Evolutionary conservation across 2,329 filamentous ascomycete genomes (phyloP).

Genomic region (Xylaria arbuscula): DNA sequence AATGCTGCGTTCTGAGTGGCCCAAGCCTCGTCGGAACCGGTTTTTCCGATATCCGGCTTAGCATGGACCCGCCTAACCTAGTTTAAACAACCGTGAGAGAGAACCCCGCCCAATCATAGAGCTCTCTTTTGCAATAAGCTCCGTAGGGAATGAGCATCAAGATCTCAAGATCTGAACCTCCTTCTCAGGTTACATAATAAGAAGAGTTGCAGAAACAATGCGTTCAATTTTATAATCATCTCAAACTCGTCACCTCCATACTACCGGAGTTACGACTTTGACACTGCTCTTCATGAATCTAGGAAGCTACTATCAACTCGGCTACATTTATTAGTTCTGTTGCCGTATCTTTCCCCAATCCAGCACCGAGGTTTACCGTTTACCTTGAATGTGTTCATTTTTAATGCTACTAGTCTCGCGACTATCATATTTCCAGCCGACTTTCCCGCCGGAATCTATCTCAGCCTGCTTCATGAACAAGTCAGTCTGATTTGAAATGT

Average conservation of each 20-base stretch:
- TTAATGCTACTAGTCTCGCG: not conserved
- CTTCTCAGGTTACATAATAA: not conserved
- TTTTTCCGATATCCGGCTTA: slow-evolving; percentile 29
- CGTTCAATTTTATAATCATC: not conserved
- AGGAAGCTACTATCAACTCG: not conserved
- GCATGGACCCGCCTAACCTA: not conserved
- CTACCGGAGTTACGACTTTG: not conserved
- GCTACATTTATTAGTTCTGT: not conserved
- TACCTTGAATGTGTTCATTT: not conserved
- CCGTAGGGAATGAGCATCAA: not conserved
- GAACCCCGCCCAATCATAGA: slow-evolving; percentile 18
- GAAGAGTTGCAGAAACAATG: not conserved
- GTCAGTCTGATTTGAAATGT: not conserved
- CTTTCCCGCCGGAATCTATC: not conserved
- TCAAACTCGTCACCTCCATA: not conserved
- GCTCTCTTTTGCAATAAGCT: slow-evolving; percentile 9
- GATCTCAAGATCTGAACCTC: not conserved
- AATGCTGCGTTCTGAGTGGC: slow-evolving; percentile 39
- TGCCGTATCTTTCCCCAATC: not conserved
- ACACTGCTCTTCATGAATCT: not conserved
- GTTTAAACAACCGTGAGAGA: not conserved
- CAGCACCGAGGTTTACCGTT: not conserved
- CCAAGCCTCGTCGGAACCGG: slow-evolving; percentile 1
- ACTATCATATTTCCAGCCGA: not conserved
- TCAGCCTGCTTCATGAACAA: not conserved